Evolutionary conservation across 441 rosid species (phyloP).

Genomic region (Adansonia grandidieri): DNA sequence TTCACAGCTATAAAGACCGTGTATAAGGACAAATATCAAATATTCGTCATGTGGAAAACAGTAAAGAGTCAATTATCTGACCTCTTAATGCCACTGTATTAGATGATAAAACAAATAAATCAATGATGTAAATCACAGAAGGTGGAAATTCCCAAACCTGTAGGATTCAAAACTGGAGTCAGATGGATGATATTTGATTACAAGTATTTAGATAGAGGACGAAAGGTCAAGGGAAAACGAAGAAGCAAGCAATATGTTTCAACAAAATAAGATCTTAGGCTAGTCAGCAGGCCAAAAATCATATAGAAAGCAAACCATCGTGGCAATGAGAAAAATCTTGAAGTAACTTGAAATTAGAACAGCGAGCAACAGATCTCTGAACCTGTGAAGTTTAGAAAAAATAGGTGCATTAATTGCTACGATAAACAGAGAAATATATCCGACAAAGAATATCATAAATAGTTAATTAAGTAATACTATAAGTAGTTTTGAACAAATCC

Average conservation of each 20-base stretch:
- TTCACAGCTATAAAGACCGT: not conserved
- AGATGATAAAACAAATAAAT: constrained; percentile 75
- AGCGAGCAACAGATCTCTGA: constrained; percentile 52
- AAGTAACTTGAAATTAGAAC: constrained; percentile 78
- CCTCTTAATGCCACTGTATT: constrained; percentile 83
- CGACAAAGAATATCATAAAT: constrained; percentile 5
- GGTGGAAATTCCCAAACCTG: constrained; percentile 91
- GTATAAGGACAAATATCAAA: not conserved
- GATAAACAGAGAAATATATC: not conserved
- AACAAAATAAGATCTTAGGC: not conserved
- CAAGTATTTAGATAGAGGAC: not conserved
- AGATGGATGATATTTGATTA: no score
- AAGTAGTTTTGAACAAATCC: not conserved
- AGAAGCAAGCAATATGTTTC: not conserved
- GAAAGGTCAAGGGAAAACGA: not conserved
- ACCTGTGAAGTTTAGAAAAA: constrained; percentile 41
- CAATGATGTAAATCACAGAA: constrained; percentile 65
- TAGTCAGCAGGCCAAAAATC: not conserved
- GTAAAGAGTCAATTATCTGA: constrained; percentile 34
- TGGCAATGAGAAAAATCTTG: constrained; percentile 66
- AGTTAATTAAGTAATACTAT: not conserved
- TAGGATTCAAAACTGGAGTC: constrained; percentile 23
- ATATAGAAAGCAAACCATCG: constrained; percentile 59
- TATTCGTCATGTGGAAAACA: not conserved
- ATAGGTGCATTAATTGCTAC: not conserved